phyloP scores from a whole-genome alignment of 768 basidiomycete species.

The Collybia nuda region DNA sequence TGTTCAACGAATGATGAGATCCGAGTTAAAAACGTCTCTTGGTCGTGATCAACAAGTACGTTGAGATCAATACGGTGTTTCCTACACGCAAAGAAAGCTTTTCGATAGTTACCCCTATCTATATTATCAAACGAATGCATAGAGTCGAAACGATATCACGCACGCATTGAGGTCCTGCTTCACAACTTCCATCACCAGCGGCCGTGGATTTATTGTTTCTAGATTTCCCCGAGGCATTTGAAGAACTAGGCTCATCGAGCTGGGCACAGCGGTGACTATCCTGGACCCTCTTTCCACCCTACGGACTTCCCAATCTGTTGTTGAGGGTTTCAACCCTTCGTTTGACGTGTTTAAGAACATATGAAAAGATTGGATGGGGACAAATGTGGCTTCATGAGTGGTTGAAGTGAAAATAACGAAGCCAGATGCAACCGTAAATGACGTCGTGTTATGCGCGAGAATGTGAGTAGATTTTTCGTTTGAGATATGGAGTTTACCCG shows the following conservation, averaged over 20 bases:
- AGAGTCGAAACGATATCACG: constrained; percentile 21
- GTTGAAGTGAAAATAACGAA: constrained; percentile 86
- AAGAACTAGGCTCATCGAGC: constrained; percentile 83
- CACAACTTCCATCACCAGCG: constrained; percentile 86
- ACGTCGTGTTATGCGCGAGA: constrained; percentile 60
- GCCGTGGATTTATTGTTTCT: constrained; percentile 92
- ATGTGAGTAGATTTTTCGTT: constrained; percentile 25
- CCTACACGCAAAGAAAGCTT: constrained; percentile 88
- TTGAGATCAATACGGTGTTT: constrained; percentile 93
- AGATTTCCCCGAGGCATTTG: constrained; percentile 99
- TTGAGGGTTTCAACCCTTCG: constrained; percentile 26
- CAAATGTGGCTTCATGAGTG: constrained; percentile 78
- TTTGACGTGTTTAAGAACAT: constrained; percentile 21
- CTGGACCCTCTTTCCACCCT: constrained; percentile 87
- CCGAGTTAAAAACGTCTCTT: constrained; percentile 59
- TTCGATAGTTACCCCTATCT: constrained; percentile 70
- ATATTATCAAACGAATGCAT: background rate
- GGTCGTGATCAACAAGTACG: constrained; percentile 81
- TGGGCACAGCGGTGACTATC: constrained; percentile 87
- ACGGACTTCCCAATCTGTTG: constrained; percentile 60
- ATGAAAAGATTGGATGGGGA: constrained; percentile 43
- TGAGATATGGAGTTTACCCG: constrained; percentile 64
- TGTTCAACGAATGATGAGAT: constrained; percentile 78
- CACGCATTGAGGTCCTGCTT: constrained; percentile 73
- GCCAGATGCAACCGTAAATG: constrained; percentile 69